Evolutionary conservation across 768 basidiomycete genomes (phyloP).

Genomic region (Hirschioporus abietinus): DNA sequence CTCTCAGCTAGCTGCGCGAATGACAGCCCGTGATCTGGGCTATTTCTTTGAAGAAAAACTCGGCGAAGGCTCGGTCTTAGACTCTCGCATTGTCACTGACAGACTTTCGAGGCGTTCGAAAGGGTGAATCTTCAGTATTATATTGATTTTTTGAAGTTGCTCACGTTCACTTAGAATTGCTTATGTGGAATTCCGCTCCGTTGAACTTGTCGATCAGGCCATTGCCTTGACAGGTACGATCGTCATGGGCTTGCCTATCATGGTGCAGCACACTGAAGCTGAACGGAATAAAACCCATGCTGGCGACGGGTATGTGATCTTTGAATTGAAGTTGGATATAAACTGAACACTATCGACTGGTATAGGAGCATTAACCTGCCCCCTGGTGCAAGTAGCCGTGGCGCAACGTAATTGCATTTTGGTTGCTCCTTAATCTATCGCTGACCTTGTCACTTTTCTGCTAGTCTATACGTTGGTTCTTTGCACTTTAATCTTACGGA

Average conservation of each 20-base stretch:
- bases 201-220: constrained; percentile 90
- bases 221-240: constrained; percentile 87
- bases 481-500: constrained; percentile 96
- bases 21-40: constrained; percentile 95
- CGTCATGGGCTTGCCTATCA: constrained; percentile 97
- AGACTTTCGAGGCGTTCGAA: constrained; percentile 94
- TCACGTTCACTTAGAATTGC: constrained; percentile 63
- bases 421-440: constrained; percentile 8
- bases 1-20: constrained; percentile 93
- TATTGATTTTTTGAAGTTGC: constrained; percentile 6
- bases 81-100: constrained; percentile 95
- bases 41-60: constrained; percentile 98
- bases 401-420: constrained; percentile 69
- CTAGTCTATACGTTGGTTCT: constrained; percentile 92
- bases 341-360: constrained; percentile 10
- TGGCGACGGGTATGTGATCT: constrained; percentile 67
- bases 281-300: constrained; percentile 89
- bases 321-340: constrained; percentile 11
- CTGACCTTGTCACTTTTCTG: constrained; percentile 10
- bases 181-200: constrained; percentile 92
- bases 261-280: constrained; percentile 95
- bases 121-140: constrained; percentile 53
- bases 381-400: constrained; percentile 76
- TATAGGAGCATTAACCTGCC: constrained; percentile 73
- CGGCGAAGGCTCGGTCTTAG: constrained; percentile 90